phyloP scores from a whole-genome alignment of 139 green algal species.

The Chlamydomonas applanata region DNA sequence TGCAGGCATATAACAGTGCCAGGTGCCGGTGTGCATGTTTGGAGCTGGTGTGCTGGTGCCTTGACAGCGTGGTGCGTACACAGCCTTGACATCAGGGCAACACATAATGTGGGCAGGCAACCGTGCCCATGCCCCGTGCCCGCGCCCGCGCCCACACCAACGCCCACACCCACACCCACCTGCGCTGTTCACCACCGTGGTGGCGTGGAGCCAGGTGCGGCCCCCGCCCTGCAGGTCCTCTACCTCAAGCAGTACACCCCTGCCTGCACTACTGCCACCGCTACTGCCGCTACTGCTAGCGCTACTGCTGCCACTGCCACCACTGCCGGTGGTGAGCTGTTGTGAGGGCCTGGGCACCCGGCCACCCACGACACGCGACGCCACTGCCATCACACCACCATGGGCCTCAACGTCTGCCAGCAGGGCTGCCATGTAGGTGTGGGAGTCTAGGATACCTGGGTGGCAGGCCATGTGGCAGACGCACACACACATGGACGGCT shows the following conservation, averaged over 20 bases:
- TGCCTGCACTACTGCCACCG: neutral
- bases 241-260: conserved; percentile 40
- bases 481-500: no score
- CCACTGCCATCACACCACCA: conserved; percentile 41
- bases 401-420: conserved; percentile 48
- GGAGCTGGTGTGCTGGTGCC: no score
- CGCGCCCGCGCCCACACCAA: no score
- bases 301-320: neutral
- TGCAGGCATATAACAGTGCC: neutral
- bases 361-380: conserved; percentile 41
- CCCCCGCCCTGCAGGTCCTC: conserved; percentile 39
- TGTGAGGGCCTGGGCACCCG: conserved; percentile 12
- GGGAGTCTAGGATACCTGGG: conserved; percentile 79
- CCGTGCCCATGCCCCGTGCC: no score
- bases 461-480: neutral
- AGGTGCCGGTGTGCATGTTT: neutral
- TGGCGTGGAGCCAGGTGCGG: conserved; percentile 21
- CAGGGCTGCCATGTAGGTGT: conserved; percentile 70
- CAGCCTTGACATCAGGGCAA: no score
- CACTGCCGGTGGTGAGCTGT: no score
- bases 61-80: no score
- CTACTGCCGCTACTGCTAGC: neutral
- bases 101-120: no score
- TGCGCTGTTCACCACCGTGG: conserved; percentile 62
- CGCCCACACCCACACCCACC: no score